Base-by-base conservation (phyloP, 768 basidiomycete species). In the Imleria badia region DNA sequence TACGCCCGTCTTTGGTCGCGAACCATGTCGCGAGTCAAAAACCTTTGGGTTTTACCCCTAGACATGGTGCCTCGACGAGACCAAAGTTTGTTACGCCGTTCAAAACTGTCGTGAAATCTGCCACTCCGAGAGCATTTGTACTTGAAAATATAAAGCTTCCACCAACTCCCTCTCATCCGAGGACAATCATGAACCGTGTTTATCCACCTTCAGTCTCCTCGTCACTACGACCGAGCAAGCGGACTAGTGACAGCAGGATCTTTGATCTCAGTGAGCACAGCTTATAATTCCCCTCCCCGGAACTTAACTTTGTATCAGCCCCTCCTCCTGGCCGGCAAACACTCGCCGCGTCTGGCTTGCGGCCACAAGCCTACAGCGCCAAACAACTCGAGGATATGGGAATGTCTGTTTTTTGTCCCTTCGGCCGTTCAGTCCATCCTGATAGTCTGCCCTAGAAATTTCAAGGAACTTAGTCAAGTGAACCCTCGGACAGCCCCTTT, bases 61-160 rank as follows among this genome's bases (percentile, higher is more conserved):
- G 56, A 41, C 60, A 39, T 14, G 68, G 56, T 30, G 67, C 69
- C 7, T 69, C 75, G 33, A 70, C 74, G 11, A 65, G 54, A 56
- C 56, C 61, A 31, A 74, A 74, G n/a, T 86, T 86, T 55, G 68
- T 78, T 8, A 86, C 85, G 2, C 85, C 85, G 0, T 87, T 88
- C 66, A 88, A 86, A 61, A 49, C 68, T 6, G 80, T 78, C 26
- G 73, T 79, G 72, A 73, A 71, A 56, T 78, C 80, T 43, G 74
- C 73, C 35, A 74, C 78, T 23, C 33, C 48, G 17, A 45, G 22
- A 14, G 17, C 50, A 36, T 44, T 43, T 31, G n/a, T 22, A 35
- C 22, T 35, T 15, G 62, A 56, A 47, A 35, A 45, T 13, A 30
- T 22, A 17, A 40, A 47, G 19, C 40, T 23, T 38, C 22, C 55